These are phyloP conservation scores for Mycena floridula DNA, from an alignment of 768 basidiomycete species.

Conservation along the genomic window DNA sequence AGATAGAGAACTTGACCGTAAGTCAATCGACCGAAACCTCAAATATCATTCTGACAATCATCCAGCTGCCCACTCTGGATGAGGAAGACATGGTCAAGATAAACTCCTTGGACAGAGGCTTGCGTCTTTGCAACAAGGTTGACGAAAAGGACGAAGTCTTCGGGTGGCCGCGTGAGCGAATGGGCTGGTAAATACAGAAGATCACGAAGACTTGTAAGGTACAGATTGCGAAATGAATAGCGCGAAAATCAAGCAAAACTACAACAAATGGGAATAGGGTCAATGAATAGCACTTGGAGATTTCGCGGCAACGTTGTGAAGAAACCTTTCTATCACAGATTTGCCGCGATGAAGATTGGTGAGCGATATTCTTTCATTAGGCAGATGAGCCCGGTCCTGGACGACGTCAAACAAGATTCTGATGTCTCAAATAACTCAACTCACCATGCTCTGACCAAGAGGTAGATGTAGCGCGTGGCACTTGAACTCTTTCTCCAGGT, in stretches of 20 bases:
- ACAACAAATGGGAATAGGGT: too few relatives aligned
- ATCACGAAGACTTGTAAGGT: too few relatives aligned
- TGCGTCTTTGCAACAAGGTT: slow-evolving; percentile 32
- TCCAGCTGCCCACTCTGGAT: slow-evolving; percentile 30
- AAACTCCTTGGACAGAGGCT: slow-evolving; percentile 34
- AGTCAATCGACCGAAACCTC: not conserved
- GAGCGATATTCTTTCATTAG: slow-evolving; percentile 88
- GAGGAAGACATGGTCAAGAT: slow-evolving; percentile 41
- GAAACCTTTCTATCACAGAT: slow-evolving; percentile 69
- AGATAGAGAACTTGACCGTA: slow-evolving; percentile 28
- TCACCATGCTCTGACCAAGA: slow-evolving; percentile 84
- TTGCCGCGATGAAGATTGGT: slow-evolving; percentile 76
- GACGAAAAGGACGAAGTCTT: slow-evolving; percentile 27
- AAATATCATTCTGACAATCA: slow-evolving; percentile 43
- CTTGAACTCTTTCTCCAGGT: slow-evolving; percentile 84
- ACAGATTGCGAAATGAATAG: too few relatives aligned
- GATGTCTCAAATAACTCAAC: slow-evolving; percentile 16
- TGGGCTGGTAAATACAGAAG: slow-evolving; percentile 33
- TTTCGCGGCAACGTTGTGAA: slow-evolving; percentile 52
- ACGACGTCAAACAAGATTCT: slow-evolving; percentile 3
- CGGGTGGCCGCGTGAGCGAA: slow-evolving; percentile 31
- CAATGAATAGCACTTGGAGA: too few relatives aligned
- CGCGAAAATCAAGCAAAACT: too few relatives aligned
- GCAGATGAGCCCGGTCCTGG: slow-evolving; percentile 88
- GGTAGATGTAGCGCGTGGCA: slow-evolving; percentile 92